A percentile compares a stretch with the other conserved stretches of the same genome.
Conservation (phyloP, 202 grass and related monocot species). For the Carex sylvatica region DNA sequence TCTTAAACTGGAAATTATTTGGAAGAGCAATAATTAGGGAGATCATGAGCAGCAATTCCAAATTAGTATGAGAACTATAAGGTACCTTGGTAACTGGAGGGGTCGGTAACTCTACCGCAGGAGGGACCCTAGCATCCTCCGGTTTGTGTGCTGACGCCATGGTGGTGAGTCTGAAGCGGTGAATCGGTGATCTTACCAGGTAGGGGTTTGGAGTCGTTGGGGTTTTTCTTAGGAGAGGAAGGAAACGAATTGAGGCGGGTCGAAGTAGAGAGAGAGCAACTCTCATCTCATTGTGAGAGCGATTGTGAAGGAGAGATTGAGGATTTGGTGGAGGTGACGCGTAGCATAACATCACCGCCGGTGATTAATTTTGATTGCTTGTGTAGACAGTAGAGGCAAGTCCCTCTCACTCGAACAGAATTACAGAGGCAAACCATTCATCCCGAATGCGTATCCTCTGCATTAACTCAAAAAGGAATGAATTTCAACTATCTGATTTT, state of each 20-base stretch:
- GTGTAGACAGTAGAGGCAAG: too few species aligned
- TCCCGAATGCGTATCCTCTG: too few species aligned
- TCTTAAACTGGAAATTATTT: conserved; percentile 60
- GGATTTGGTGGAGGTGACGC: conserved; percentile 9
- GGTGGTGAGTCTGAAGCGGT: conserved; percentile 28
- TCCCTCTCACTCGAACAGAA: not conserved
- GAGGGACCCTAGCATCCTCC: conserved; percentile 65
- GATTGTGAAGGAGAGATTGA: not conserved
- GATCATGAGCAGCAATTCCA: not conserved
- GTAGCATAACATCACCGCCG: conserved; percentile 12
- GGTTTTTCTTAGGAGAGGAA: not conserved
- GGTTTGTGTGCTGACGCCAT: conserved; percentile 61
- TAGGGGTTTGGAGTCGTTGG: not conserved
- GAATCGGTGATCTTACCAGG: conserved; percentile 16
- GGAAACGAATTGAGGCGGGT: conserved; percentile 21
- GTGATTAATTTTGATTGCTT: not conserved
- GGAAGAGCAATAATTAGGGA: conserved; percentile 15
- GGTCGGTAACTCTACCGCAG: conserved; percentile 52
- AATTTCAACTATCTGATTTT: too few species aligned
- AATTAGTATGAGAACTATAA: not conserved
- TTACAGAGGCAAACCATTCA: not conserved
- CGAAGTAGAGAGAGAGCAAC: not conserved
- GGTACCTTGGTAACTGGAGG: conserved; percentile 74
- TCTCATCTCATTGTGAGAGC: not conserved
- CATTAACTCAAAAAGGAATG: too few species aligned